Base-by-base conservation (phyloP, 1,139 yeast species). In the Suhomyces chickasaworum region DNA sequence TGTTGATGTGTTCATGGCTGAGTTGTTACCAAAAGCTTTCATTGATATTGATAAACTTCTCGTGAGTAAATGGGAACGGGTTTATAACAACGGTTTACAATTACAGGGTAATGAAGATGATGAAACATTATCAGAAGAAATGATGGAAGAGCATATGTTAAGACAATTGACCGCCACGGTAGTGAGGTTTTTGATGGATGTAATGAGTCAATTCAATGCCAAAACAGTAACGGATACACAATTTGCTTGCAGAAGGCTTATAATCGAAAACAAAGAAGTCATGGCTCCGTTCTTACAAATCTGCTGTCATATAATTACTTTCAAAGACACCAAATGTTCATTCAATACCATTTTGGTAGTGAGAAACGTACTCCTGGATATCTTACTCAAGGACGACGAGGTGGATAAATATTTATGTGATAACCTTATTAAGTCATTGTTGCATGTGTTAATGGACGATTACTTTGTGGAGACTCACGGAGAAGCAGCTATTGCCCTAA, bases 121-220 rank as follows among this genome's bases (percentile, higher is more conserved):
- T 56, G 95, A 86, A 48, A 85, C 89, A 15, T 75, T 95, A 57
- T 85, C 95, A n/a, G 97, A 91, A 60, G 99, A 93, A 63, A 93
- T 93, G 95, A 86, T 93, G 88, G 98, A 93, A 56, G 99, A 93
- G 63, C 97, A 93, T 64, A 78, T 93, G 75, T 73, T 93, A 52
- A 75, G 99, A 53, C 98, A 93, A 64, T 77, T 93, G 45, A 90
- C 98, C 0, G 96, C 96, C 1, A 90, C 95, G 6, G 90, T 89
- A n/a, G 97, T 88, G 37, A 73, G 98, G 51, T 76, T 91, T 58
- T 68, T 93, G 54, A 89, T 93, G 71, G 99, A 93, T 63, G 75
- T 90, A 46, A 88, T 88, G 25, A 95, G 97, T 9, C 97, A 90
- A 62, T 67, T 66, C 47, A 73, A 75, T 55, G 65, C 78, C 18